Evolutionary conservation across 1,284 basidiomycete genomes (phyloP).

Genomic region (Leccinum subatratum): DNA sequence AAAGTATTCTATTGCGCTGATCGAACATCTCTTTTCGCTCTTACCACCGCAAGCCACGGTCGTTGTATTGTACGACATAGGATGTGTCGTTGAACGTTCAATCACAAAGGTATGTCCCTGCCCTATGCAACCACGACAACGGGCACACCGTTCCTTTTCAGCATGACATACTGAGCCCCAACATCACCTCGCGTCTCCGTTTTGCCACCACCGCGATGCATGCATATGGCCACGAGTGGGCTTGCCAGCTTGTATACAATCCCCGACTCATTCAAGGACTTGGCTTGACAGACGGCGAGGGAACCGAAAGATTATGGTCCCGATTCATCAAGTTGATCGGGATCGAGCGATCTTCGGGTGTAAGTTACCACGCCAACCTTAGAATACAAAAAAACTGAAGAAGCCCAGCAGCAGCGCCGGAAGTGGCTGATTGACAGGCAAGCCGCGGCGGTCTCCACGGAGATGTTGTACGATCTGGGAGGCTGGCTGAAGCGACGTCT

Average conservation of each 20-base stretch:
- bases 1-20: not conserved
- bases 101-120: not conserved
- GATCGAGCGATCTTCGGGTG: not conserved
- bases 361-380: no score
- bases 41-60: not conserved
- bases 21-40: not conserved
- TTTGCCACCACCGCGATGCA: not conserved
- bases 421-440: slow-evolving; percentile 2
- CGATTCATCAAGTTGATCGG: slow-evolving; percentile 3
- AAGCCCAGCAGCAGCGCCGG: not conserved
- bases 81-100: not conserved
- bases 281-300: slow-evolving; percentile 1
- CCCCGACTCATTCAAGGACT: not conserved
- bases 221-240: not conserved
- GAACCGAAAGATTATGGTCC: slow-evolving; percentile 1
- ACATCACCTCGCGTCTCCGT: not conserved
- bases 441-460: not conserved
- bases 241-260: not conserved
- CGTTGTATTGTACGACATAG: not conserved
- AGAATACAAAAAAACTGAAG: not conserved
- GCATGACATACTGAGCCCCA: not conserved
- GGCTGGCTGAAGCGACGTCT: not conserved
- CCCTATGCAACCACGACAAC: not conserved
- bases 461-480: not conserved
- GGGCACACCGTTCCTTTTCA: not conserved